Percentiles rank a stretch among this genome's conserved stretches.
Conservation (phyloP, 177 flowering plant species). For the Vitis hybrid region DNA sequence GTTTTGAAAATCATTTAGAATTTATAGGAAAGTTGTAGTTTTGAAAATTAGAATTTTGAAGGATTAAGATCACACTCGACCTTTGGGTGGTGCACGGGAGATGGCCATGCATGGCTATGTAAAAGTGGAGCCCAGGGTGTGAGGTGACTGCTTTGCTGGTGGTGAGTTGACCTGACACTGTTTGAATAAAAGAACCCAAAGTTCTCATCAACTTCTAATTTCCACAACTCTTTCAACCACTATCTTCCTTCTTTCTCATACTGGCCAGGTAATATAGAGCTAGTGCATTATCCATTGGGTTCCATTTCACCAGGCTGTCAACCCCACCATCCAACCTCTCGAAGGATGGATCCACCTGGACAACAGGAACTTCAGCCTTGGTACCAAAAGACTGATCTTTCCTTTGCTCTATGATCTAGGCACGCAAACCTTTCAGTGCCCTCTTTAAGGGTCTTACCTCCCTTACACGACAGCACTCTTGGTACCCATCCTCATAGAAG, state of each 20-base stretch:
- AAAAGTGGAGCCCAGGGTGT: no score
- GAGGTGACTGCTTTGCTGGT: no score
- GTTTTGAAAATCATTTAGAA: no score
- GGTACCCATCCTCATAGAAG: constrained; percentile 92
- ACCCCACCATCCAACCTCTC: constrained; percentile 80
- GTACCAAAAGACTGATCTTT: constrained; percentile 97
- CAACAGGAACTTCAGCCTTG: constrained; percentile 74
- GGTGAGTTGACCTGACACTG: no score
- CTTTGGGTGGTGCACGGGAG: no score
- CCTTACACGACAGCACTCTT: constrained; percentile 93
- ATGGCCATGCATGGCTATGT: no score
- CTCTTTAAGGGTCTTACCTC: constrained; percentile 88
- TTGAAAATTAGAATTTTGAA: no score
- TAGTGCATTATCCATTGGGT: constrained; percentile 77
- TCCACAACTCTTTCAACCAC: constrained; percentile 98
- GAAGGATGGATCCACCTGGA: constrained; percentile 84
- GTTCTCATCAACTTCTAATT: constrained; percentile 81
- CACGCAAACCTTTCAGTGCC: constrained; percentile 77
- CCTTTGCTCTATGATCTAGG: constrained; percentile 95
- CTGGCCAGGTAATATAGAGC: constrained; percentile 84
- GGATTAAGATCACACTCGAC: no score
- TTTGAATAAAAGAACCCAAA: no score
- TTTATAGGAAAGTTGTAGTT: fast-evolving
- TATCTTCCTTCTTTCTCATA: constrained; percentile 97
- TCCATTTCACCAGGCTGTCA: constrained; percentile 93